phyloP scores from a whole-genome alignment of 805 yeast genomes.

The Jamesozyma spencerorum region DNA sequence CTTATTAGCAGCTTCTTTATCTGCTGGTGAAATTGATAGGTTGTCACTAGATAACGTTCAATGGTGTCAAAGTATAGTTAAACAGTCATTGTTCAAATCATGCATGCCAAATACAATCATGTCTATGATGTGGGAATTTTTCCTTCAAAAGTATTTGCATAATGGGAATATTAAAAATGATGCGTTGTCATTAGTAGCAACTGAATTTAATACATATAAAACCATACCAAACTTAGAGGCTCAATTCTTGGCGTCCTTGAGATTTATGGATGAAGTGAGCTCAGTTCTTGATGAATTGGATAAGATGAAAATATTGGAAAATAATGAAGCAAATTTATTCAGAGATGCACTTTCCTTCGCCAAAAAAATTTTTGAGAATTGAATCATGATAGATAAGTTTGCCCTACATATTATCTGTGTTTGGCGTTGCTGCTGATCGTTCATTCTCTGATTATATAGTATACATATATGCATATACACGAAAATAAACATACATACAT shows the following conservation, averaged over 20 bases:
- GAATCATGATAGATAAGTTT: not conserved
- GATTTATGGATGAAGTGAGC: slow-evolving; percentile 13
- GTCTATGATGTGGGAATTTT: slow-evolving; percentile 35
- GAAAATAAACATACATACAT: too few species aligned
- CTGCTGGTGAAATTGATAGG: slow-evolving; percentile 52
- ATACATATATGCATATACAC: too few species aligned
- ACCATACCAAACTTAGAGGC: slow-evolving; percentile 22
- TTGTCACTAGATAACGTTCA: slow-evolving; percentile 35
- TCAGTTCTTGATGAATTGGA: slow-evolving; percentile 13
- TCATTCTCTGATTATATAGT: too few species aligned
- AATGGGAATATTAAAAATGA: slow-evolving; percentile 27
- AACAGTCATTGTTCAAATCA: slow-evolving; percentile 50
- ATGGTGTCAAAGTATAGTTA: slow-evolving; percentile 49
- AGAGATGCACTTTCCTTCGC: slow-evolving; percentile 19
- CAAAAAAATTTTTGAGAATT: slow-evolving; percentile 8
- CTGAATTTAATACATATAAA: slow-evolving; percentile 25
- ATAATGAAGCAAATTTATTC: slow-evolving; percentile 14
- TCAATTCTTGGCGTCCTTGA: slow-evolving; percentile 18
- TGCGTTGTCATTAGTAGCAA: slow-evolving; percentile 22
- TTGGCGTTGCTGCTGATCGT: too few species aligned
- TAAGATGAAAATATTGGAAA: slow-evolving; percentile 10
- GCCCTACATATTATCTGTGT: too few species aligned
- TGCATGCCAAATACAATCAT: slow-evolving; percentile 51
- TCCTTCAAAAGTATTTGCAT: slow-evolving; percentile 27
- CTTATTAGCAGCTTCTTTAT: slow-evolving; percentile 40